A percentile compares a stretch with the other conserved stretches of the same genome.
Conservation (phyloP, 352 stramenopile species). For the Phytophthora brassicae region DNA sequence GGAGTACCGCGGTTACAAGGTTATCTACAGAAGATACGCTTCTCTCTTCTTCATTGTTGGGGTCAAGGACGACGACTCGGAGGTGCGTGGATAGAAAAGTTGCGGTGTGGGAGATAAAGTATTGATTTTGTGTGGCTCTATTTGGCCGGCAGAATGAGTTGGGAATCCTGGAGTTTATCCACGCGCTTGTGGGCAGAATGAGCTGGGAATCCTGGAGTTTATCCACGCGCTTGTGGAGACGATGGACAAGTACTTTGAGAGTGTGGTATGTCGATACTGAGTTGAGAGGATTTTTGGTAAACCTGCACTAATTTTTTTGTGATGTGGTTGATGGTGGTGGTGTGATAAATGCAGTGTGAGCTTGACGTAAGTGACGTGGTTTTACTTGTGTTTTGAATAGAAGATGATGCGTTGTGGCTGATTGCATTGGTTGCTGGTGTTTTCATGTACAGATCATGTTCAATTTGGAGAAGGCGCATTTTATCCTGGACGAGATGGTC, state of each 20-base stretch:
- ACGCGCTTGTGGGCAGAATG: constrained; percentile 96
- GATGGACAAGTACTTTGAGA: constrained; percentile 99
- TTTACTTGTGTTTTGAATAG: not conserved
- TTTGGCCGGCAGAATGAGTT: constrained; percentile 95
- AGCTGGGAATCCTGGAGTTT: constrained; percentile 99
- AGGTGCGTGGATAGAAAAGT: constrained; percentile 41
- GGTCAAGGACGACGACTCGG: constrained; percentile 94
- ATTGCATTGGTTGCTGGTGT: constrained; percentile 7
- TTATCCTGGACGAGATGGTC: constrained; percentile 95
- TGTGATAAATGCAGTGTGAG: constrained; percentile 58
- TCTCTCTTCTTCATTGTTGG: constrained; percentile 99
- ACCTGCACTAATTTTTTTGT: not conserved
- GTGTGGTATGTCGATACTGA: constrained; percentile 79
- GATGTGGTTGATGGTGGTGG: not conserved
- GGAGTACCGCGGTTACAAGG: constrained; percentile 99
- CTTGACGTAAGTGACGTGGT: constrained; percentile 63
- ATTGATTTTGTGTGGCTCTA: not conserved
- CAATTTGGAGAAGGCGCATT: constrained; percentile 91
- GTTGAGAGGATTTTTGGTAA: not conserved
- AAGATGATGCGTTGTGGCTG: constrained; percentile 1
- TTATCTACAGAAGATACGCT: constrained; percentile 98
- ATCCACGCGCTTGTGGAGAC: constrained; percentile 99
- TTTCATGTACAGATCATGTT: constrained; percentile 83
- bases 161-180: constrained; percentile 99
- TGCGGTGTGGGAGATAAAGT: not conserved